Evolutionary conservation across 2,329 filamentous ascomycete species (phyloP), one percentile per base, ranked within the genome.

Genomic region (Sporothrix mexicana): DNA sequence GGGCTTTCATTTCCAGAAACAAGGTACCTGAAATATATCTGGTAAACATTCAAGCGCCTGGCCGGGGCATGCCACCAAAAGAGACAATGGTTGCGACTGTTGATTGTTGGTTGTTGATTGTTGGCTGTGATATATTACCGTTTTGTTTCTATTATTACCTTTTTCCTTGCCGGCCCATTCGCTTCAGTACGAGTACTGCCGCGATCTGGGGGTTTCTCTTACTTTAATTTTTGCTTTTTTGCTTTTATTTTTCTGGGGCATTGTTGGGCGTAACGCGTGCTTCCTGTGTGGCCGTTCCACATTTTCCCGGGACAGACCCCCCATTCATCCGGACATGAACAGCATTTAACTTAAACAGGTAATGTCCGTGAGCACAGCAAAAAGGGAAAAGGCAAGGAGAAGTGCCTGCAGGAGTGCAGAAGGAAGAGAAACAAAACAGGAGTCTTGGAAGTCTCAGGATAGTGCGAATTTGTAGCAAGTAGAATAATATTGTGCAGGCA

Each of bases 311-410:
- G 51, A 9, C 55, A 23, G 7, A 10, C n/a, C 41, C 15, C 41
- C 61, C 61, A 45, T 64, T 45, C 61, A 64, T 23, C 61, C 61
- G 61, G 61, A 64, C 61, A 43, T n/a, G 25, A 61, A 17, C 55
- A 23, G 36, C 49, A 51, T 17, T 51, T n/a, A 7, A 3, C 15
- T 17, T 51, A 51, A 7, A 3, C 15, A 36, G 9, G 57, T 36
- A 64, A 20, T 45, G 61, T 64, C 61, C 61, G 61, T 45, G 17
- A 23, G 61, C n/a, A 15, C 23, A 36, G 30, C 30, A 36, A 36
- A 30, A 36, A 36, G 30, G 7, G 3, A 36, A 36, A 36, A 36
- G 7, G 17, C 49, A n/a, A n/a, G 6, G 15, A 23, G 8, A 23
- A 20, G 10, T 17, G 55, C 25, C 15, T n/a, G 12, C 15, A 64